Evolutionary conservation across 192 early-diverging fungal species (phyloP), one percentile per base, ranked within the genome.

Genomic region (Chytriomyces sp.): DNA sequence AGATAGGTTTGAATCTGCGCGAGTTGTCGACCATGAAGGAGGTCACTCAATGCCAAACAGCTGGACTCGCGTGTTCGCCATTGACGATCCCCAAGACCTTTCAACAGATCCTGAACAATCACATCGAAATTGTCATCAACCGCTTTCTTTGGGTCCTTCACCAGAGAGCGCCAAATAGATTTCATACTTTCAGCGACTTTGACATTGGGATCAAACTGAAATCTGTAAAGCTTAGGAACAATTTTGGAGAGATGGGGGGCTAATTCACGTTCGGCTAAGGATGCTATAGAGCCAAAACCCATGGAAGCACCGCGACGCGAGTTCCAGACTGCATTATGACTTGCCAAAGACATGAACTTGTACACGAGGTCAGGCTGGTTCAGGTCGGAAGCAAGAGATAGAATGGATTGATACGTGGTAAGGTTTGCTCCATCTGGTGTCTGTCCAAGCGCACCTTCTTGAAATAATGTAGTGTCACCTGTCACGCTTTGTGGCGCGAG

Each of bases 361-460:
- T 96, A 96, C 5, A 96, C 92, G 17, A 98, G 80, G 56, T 96
- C 92, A 3, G 96, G 94, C 49, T 96, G 93, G 61, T 94, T 95
- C 86, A 98, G 88, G 41, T 96, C 96, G 17, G 90, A 89, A 0
- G 96, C 94, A n/a, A 98, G 82, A 2, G 91, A 92, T 53, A 94
- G 82, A 34, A 98, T 85, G 25, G 89, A 90, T 77, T 80, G 75
- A 53, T 83, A 83, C 8, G 79, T 81, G 17, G 68, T 79, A 39
- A 78, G 34, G 30, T 65, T 76, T 25, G 54, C 84, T 2, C 92
- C 93, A 56, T 91, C 93, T 4, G 93, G 93, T 4, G 93, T 78
- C 25, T 83, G 75, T 3, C 93, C 93, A 4, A 95, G 73, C 6
- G 86, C 75, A 22, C 86, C 82, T 34, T 82, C 78, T 26, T 88